A percentile compares a stretch with the other conserved stretches of the same genome.
phyloP scores from a whole-genome alignment of 192 early-diverging fungal species.

The Mortierella antarctica region DNA sequence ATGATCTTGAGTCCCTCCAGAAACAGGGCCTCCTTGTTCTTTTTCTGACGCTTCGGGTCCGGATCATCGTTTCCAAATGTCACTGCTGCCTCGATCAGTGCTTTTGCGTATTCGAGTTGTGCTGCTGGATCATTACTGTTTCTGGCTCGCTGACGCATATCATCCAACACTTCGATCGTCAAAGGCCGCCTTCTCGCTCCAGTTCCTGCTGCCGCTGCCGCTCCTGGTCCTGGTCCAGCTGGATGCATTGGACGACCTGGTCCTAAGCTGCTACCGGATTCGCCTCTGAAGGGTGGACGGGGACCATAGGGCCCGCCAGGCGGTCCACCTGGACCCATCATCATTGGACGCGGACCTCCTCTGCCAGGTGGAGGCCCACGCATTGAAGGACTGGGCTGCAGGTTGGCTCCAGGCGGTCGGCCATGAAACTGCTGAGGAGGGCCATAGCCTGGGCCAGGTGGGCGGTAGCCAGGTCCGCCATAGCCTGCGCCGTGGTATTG shows the following conservation, averaged over 20 bases:
- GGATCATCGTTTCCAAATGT: slow-evolving; percentile 70
- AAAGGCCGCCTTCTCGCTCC: slow-evolving; percentile 36
- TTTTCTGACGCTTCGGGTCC: slow-evolving; percentile 74
- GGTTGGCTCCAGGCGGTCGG: slow-evolving; percentile 21
- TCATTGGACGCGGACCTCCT: slow-evolving; percentile 34
- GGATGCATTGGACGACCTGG: not conserved
- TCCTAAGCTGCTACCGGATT: not conserved
- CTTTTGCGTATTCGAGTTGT: slow-evolving; percentile 90
- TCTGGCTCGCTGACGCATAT: slow-evolving; percentile 62
- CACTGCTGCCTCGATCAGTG: slow-evolving; percentile 82
- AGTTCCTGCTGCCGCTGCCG: slow-evolving; percentile 2
- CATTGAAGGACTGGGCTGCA: slow-evolving; percentile 32
- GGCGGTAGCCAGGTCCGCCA: slow-evolving; percentile 13
- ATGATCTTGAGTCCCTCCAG: slow-evolving; percentile 87
- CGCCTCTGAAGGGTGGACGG: slow-evolving; percentile 5
- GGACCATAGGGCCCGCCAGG: slow-evolving; percentile 5
- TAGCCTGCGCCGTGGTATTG: slow-evolving; percentile 24
- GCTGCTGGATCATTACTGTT: slow-evolving; percentile 72
- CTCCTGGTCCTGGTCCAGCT: slow-evolving; percentile 4
- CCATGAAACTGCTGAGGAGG: slow-evolving; percentile 10
- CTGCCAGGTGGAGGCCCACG: slow-evolving; percentile 34
- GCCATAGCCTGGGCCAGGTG: slow-evolving; percentile 3
- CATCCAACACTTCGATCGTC: slow-evolving; percentile 37
- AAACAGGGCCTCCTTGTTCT: slow-evolving; percentile 79
- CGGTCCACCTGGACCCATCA: slow-evolving; percentile 11